Conservation (phyloP, 1,139 yeast genomes). For the Geotrichum histeridarum region DNA sequence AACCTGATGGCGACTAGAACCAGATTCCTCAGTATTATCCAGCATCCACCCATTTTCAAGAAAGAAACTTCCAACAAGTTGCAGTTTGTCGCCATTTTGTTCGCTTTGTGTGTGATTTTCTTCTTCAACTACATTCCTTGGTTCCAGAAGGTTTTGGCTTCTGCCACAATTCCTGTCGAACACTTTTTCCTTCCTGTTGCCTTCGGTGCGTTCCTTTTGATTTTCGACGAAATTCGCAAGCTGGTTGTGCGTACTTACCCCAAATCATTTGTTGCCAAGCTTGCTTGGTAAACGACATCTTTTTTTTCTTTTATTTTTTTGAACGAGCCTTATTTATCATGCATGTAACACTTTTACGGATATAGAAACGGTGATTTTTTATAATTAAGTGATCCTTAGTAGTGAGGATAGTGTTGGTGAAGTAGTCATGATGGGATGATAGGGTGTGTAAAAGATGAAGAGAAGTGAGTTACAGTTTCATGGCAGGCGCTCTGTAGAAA, state of each 20-base stretch:
- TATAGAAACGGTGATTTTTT: too few relatives aligned
- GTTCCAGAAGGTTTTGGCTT: constrained; percentile 39
- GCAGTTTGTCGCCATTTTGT: constrained; percentile 38
- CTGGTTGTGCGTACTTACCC: constrained; percentile 30
- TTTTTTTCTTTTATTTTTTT: too few relatives aligned
- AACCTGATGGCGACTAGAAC: constrained; percentile 45
- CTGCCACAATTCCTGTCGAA: constrained; percentile 43
- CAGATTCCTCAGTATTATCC: constrained; percentile 43
- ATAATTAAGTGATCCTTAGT: too few relatives aligned
- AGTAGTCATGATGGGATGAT: too few relatives aligned
- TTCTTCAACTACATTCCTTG: constrained; percentile 35
- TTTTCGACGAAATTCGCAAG: constrained; percentile 44
- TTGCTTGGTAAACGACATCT: constrained; percentile 14
- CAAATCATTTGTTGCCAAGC: not conserved
- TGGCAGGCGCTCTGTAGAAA: too few relatives aligned
- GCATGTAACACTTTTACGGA: too few relatives aligned
- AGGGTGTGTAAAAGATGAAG: too few relatives aligned
- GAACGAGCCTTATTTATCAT: too few relatives aligned
- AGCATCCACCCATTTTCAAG: constrained; percentile 37
- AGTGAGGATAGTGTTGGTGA: too few relatives aligned
- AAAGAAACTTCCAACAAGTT: constrained; percentile 28
- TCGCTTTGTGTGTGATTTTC: constrained; percentile 37
- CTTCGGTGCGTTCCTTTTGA: constrained; percentile 40
- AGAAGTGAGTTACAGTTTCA: too few relatives aligned
- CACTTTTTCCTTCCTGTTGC: constrained; percentile 46